These are phyloP conservation scores for Debaryomyces fabryi DNA, from an alignment of 1,139 yeast genomes.

Conservation along the genomic window DNA sequence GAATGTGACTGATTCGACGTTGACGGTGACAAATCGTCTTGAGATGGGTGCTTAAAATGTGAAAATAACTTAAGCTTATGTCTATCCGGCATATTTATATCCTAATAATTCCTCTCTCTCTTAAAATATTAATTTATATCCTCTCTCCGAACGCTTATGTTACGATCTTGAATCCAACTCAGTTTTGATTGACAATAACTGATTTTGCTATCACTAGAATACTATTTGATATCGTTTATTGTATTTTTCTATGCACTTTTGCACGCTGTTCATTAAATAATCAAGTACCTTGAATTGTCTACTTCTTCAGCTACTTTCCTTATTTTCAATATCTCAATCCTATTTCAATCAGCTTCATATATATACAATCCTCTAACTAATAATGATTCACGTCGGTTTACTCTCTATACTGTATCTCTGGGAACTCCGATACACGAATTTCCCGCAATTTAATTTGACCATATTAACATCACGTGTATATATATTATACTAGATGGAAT, in stretches of 20 bases:
- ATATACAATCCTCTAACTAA: background rate
- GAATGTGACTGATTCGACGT: constrained; percentile 36
- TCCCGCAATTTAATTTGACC: constrained; percentile 11
- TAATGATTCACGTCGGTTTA: background rate
- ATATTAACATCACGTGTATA: constrained; percentile 4
- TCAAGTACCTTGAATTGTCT: background rate
- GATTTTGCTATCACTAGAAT: background rate
- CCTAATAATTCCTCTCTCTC: background rate
- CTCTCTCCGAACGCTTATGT: background rate
- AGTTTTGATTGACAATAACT: background rate
- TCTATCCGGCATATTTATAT: constrained; percentile 44
- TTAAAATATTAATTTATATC: background rate
- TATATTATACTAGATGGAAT: background rate
- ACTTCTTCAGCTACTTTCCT: background rate
- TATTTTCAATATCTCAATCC: background rate
- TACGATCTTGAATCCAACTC: background rate
- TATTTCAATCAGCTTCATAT: background rate
- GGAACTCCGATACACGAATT: constrained; percentile 3
- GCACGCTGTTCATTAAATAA: background rate
- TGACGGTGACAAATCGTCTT: constrained; percentile 36
- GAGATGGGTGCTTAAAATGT: constrained; percentile 31
- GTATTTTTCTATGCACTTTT: background rate
- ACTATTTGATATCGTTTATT: background rate
- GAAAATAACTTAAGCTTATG: constrained; percentile 46
- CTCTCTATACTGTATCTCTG: background rate